A percentile compares a stretch with the other conserved stretches of the same genome.
Evolutionary conservation across 2,329 filamentous ascomycete species (phyloP).

Genomic region (Alternaria atra): DNA sequence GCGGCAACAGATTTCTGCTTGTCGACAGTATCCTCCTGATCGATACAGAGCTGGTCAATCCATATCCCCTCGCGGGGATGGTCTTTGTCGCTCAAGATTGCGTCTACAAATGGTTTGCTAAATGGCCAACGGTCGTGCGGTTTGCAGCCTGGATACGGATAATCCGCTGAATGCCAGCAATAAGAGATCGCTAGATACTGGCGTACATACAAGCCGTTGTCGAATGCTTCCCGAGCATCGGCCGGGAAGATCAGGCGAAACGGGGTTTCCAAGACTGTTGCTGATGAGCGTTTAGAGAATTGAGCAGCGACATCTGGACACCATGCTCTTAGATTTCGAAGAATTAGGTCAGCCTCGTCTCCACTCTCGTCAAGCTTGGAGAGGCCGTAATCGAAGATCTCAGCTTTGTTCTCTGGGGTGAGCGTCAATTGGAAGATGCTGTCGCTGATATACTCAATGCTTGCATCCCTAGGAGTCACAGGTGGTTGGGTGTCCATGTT

Average conservation of each 20-base stretch:
- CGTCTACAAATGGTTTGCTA: conserved; percentile 26
- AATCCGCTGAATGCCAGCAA: conserved; percentile 25
- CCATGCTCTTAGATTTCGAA: conserved; percentile 18
- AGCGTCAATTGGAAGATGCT: conserved; percentile 19
- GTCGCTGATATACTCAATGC: conserved; percentile 9
- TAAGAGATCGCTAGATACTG: conserved; percentile 30
- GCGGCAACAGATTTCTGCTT: conserved; percentile 25
- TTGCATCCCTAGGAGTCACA: not conserved
- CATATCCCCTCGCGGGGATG: conserved; percentile 27
- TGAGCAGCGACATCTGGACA: conserved; percentile 5
- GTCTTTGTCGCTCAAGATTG: conserved; percentile 24
- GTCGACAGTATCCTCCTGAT: conserved; percentile 14
- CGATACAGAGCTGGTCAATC: conserved; percentile 32
- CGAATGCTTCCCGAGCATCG: conserved; percentile 6
- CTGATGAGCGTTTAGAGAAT: conserved; percentile 15
- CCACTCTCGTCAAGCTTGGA: conserved; percentile 10
- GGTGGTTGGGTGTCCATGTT: conserved; percentile 1
- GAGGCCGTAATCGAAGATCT: conserved; percentile 19
- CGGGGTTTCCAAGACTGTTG: conserved; percentile 19
- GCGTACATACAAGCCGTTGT: conserved; percentile 22
- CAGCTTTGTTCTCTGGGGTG: conserved; percentile 17
- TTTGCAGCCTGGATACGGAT: conserved; percentile 12
- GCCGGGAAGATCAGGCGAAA: conserved; percentile 28
- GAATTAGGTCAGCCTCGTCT: conserved; percentile 10
- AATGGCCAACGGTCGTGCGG: conserved; percentile 24